phyloP scores from a whole-genome alignment of 1,284 basidiomycete genomes.

The Moesziomyces aphidis region DNA sequence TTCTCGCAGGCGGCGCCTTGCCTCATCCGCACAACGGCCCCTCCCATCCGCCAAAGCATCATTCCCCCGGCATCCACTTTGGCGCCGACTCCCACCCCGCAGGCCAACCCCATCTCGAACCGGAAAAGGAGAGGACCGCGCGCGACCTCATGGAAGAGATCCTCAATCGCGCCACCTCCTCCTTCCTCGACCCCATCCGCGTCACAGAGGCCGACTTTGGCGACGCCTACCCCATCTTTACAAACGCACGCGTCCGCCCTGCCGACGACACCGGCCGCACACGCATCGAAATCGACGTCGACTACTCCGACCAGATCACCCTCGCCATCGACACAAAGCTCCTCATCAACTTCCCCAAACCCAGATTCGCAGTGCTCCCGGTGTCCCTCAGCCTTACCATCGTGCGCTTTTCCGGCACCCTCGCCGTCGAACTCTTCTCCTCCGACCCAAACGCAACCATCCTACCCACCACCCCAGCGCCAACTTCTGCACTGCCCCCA shows the following conservation, averaged over 20 bases:
- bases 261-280: constrained; percentile 71
- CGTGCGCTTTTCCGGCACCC: constrained; percentile 72
- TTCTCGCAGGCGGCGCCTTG: constrained; percentile 67
- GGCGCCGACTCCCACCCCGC: constrained; percentile 5
- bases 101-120: constrained; percentile 14
- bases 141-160: constrained; percentile 61
- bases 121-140: constrained; percentile 44
- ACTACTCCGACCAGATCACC: constrained; percentile 72
- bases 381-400: constrained; percentile 72
- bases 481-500: constrained; percentile 64
- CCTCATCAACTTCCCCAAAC: constrained; percentile 73
- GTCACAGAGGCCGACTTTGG: constrained; percentile 73
- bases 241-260: constrained; percentile 72
- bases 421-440: constrained; percentile 52
- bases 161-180: constrained; percentile 50
- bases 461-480: constrained; percentile 17
- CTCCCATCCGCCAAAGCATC: constrained; percentile 2
- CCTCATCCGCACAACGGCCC: constrained; percentile 10
- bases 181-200: constrained; percentile 70
- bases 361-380: constrained; percentile 73
- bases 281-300: constrained; percentile 73
- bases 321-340: constrained; percentile 73
- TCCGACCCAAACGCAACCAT: constrained; percentile 34
- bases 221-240: constrained; percentile 71
- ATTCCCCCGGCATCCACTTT: constrained; percentile 7